phyloP scores from a whole-genome alignment of 805 yeast species.

The Ogataea siamensis region DNA sequence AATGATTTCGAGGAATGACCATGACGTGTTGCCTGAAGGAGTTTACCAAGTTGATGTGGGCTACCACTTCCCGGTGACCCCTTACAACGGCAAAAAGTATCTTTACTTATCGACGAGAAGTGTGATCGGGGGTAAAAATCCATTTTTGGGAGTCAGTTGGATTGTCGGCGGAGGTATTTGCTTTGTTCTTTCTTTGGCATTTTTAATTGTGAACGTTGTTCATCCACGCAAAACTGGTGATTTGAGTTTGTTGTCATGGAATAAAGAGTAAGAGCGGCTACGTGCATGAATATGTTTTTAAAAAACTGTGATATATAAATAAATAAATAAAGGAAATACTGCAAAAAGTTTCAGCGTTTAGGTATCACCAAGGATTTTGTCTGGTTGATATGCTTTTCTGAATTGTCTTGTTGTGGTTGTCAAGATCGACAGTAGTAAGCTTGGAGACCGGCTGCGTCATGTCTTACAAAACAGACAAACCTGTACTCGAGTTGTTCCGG shows the following conservation, averaged over 20 bases:
- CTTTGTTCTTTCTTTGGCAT: slow-evolving; percentile 50
- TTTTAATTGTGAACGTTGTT: slow-evolving; percentile 54
- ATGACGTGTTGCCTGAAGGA: slow-evolving; percentile 54
- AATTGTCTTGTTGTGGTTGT: slow-evolving; percentile 5
- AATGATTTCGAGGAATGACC: slow-evolving; percentile 60
- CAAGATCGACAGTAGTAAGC: slow-evolving; percentile 4
- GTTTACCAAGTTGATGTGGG: slow-evolving; percentile 65
- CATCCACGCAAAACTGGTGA: slow-evolving; percentile 75
- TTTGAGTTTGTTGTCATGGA: slow-evolving; percentile 70
- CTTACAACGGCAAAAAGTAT: slow-evolving; percentile 65
- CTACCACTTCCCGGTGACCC: slow-evolving; percentile 74
- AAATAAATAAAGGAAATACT: slow-evolving; percentile 3
- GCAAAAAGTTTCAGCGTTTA: slow-evolving; percentile 5
- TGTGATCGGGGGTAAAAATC: slow-evolving; percentile 73
- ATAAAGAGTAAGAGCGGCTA: slow-evolving; percentile 38
- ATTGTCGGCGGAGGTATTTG: slow-evolving; percentile 74
- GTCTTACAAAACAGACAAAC: slow-evolving; percentile 7
- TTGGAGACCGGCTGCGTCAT: slow-evolving; percentile 10
- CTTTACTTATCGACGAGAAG: slow-evolving; percentile 68
- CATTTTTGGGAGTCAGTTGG: slow-evolving; percentile 71
- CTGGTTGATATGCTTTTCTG: slow-evolving; percentile 6
- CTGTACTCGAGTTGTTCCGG: slow-evolving; percentile 9
- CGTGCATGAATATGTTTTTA: slow-evolving; percentile 1
- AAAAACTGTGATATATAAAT: slow-evolving; percentile 9
- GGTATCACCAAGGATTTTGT: slow-evolving; percentile 8